phyloP scores from a whole-genome alignment of 1,284 basidiomycete genomes.

The Ustilago trichophora region DNA sequence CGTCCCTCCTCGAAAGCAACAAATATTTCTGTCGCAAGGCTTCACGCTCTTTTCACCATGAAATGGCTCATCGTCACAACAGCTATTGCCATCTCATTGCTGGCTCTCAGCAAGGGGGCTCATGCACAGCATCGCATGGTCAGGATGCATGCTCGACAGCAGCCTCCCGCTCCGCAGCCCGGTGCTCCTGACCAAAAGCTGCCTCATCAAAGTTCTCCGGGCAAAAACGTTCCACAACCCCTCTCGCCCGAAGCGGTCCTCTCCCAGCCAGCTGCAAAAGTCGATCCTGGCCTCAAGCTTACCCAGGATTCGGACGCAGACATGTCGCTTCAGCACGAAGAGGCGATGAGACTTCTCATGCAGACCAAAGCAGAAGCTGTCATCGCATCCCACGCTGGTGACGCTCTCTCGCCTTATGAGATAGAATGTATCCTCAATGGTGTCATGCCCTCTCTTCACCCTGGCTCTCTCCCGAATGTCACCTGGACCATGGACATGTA shows the following conservation, averaged over 20 bases:
- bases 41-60: no score
- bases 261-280: background rate
- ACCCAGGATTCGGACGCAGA: conserved; percentile 18
- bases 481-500: conserved; percentile 30
- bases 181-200: no score
- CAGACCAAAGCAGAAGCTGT: conserved; percentile 21
- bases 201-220: no score
- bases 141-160: conserved; percentile 2
- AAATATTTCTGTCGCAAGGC: no score
- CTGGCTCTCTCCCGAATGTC: conserved; percentile 16
- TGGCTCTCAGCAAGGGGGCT: background rate
- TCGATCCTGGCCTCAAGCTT: conserved; percentile 12
- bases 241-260: no score
- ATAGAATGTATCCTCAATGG: conserved; percentile 21
- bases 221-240: no score
- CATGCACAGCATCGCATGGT: conserved; percentile 4
- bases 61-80: background rate
- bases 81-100: background rate
- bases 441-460: conserved; percentile 9
- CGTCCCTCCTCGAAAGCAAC: no score
- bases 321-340: conserved; percentile 2
- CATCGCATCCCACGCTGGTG: conserved; percentile 14
- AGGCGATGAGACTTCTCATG: conserved; percentile 29
- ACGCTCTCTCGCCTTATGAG: conserved; percentile 2
- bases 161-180: background rate